phyloP scores from a whole-genome alignment of 2,329 filamentous ascomycete genomes.

The Cercospora beticola region DNA sequence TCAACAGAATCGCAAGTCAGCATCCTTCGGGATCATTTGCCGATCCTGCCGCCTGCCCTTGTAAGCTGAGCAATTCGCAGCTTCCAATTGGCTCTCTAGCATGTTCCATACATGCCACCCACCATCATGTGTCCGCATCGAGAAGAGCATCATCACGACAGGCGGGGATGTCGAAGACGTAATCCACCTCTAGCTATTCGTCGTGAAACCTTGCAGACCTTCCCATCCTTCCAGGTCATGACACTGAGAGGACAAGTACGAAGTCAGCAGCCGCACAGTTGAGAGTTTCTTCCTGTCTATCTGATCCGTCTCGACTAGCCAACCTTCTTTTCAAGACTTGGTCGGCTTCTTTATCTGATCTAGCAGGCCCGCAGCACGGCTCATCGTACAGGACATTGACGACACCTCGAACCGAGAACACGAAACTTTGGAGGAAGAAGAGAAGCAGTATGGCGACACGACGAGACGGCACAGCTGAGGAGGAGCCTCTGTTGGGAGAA shows the following conservation, averaged over 20 bases:
- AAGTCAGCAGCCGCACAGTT: neutral
- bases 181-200: slow-evolving; percentile 4
- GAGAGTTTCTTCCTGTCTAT: neutral
- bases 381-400: neutral
- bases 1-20: neutral
- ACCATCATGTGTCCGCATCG: slow-evolving; percentile 10
- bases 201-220: slow-evolving; percentile 7
- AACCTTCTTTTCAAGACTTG: neutral
- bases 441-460: slow-evolving; percentile 4
- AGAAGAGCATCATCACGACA: slow-evolving; percentile 8
- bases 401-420: neutral
- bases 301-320: slow-evolving; percentile 4
- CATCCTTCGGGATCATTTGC: slow-evolving; percentile 5
- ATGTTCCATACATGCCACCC: neutral
- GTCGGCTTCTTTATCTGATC: slow-evolving; percentile 6
- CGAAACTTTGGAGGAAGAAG: neutral
- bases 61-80: slow-evolving; percentile 12
- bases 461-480: slow-evolving; percentile 49
- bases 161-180: slow-evolving; percentile 17
- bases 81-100: slow-evolving; percentile 2
- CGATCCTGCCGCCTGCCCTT: slow-evolving; percentile 4
- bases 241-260: slow-evolving; percentile 1
- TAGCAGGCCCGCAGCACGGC: neutral
- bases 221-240: neutral
- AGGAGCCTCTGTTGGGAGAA: slow-evolving; percentile 69